phyloP scores from a whole-genome alignment of 2,329 filamentous ascomycete species.

The Sporothrix inflata region DNA sequence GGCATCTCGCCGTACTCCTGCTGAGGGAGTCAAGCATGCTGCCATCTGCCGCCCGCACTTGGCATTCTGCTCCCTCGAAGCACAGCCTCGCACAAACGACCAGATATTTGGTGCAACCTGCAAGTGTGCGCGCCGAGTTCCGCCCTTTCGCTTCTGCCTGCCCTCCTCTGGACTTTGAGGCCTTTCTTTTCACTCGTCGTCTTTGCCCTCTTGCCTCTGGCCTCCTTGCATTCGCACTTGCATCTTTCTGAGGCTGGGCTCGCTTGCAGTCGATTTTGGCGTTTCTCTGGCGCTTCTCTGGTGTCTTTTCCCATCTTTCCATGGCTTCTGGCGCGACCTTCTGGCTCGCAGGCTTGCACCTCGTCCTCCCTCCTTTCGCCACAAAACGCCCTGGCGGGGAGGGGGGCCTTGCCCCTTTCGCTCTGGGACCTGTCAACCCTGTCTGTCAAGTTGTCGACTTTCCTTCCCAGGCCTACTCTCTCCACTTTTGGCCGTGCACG shows the following conservation, averaged over 20 bases:
- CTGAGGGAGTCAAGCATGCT: neutral
- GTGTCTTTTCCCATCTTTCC: neutral
- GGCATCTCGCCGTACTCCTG: neutral
- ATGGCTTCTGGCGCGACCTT: neutral
- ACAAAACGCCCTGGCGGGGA: neutral
- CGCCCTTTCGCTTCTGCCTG: neutral
- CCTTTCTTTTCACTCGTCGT: neutral
- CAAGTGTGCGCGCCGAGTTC: neutral
- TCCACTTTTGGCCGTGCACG: slow-evolving; percentile 14
- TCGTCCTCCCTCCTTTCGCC: neutral
- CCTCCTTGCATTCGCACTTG: neutral
- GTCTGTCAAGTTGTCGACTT: slow-evolving; percentile 4
- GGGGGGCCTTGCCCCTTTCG: neutral
- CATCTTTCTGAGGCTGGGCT: neutral
- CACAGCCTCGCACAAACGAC: slow-evolving; percentile 11
- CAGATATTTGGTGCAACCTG: neutral
- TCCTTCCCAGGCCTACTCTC: slow-evolving; percentile 12
- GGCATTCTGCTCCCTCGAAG: neutral
- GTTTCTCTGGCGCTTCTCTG: neutral
- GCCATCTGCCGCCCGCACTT: neutral
- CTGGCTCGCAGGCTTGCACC: neutral
- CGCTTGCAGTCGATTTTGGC: slow-evolving; percentile 2
- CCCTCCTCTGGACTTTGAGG: neutral
- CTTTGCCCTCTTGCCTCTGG: neutral
- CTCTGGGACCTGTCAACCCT: neutral